Conservation (phyloP, 148 eudicot species). For the Heliosperma pusillum region DNA sequence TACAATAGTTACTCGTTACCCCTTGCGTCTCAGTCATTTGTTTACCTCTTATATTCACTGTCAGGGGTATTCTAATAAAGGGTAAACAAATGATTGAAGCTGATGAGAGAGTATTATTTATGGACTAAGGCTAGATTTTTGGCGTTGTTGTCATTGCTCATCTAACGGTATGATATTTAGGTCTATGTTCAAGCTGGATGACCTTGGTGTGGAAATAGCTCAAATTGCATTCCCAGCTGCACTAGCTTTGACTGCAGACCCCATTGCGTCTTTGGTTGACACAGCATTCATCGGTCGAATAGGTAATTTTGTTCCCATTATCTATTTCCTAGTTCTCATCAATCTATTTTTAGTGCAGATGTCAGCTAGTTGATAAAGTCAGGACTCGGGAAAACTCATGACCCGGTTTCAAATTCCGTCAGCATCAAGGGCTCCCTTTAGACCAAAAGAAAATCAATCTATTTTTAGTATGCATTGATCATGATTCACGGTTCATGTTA, state of each 20-base stretch:
- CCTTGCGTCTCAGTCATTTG: not conserved
- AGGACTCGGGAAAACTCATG: no score
- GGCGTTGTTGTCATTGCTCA: not conserved
- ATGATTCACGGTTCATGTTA: not conserved
- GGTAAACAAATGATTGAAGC: no score
- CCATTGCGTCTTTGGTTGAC: slow-evolving; percentile 80
- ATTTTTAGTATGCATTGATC: not conserved
- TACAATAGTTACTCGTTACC: not conserved
- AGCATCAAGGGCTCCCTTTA: no score
- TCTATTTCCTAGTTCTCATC: not conserved
- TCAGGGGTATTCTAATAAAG: no score
- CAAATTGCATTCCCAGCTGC: slow-evolving; percentile 85
- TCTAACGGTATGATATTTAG: slow-evolving; percentile 24
- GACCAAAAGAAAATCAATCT: no score
- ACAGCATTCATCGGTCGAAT: slow-evolving; percentile 92
- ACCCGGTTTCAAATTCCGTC: no score
- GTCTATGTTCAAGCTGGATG: slow-evolving; percentile 52
- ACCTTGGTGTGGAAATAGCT: slow-evolving; percentile 65
- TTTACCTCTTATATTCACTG: not conserved
- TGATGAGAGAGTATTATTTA: no score
- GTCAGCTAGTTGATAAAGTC: no score
- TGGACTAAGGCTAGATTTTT: no score
- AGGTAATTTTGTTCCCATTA: slow-evolving; percentile 33
- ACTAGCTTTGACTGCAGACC: slow-evolving; percentile 79
- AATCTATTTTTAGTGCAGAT: not conserved